Conservation (phyloP, 306 rosid species). For the Sechiopsis laciniata region DNA sequence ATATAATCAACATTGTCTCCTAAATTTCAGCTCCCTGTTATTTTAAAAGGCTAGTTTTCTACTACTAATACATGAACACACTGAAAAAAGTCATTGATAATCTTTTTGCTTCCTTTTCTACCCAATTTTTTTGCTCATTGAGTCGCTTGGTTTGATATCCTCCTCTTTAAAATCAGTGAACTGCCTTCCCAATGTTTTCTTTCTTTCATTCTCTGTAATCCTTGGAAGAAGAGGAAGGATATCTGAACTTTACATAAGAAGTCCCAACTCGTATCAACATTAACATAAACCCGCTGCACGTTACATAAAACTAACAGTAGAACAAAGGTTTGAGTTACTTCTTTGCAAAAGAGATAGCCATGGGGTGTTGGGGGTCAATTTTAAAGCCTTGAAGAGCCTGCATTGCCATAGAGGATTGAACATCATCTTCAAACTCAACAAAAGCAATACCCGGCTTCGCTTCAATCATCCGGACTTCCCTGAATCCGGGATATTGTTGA, state of each 20-base stretch:
- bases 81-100: neutral
- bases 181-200: neutral
- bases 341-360: constrained; percentile 80
- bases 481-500: constrained; percentile 90
- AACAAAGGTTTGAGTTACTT: constrained; percentile 40
- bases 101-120: neutral
- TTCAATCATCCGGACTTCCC: constrained; percentile 91
- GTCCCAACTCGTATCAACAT: neutral
- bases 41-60: no score
- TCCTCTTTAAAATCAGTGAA: neutral
- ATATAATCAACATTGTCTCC: neutral
- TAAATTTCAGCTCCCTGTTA: neutral
- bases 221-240: neutral
- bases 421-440: constrained; percentile 84
- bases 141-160: neutral
- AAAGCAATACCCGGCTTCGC: constrained; percentile 98
- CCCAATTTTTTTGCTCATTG: neutral
- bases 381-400: constrained; percentile 91
- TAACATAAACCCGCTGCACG: constrained; percentile 10
- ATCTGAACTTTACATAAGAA: constrained; percentile 17
- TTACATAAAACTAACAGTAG: neutral
- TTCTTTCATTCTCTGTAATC: neutral
- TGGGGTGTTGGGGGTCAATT: constrained; percentile 87
- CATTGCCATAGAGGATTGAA: constrained; percentile 93
- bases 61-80: constrained; percentile 2